phyloP scores from a whole-genome alignment of 148 eudicot species.

The Vaccinium corymbosum region DNA sequence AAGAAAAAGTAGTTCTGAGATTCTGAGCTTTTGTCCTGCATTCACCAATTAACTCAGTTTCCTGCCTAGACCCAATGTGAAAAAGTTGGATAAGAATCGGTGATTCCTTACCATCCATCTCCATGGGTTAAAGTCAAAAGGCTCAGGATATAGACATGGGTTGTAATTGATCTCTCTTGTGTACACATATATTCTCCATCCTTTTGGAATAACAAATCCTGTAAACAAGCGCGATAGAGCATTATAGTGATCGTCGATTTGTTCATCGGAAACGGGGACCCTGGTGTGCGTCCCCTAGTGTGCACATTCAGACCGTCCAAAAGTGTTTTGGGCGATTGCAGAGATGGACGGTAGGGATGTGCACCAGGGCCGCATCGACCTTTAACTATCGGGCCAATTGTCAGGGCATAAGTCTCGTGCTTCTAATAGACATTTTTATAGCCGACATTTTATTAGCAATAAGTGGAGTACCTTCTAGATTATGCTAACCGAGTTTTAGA shows the following conservation, averaged over 20 bases:
- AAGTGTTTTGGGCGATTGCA: too few relatives aligned
- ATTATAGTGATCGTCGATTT: background rate
- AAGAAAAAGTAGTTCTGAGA: constrained; percentile 59
- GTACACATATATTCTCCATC: constrained; percentile 97
- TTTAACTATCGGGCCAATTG: too few relatives aligned
- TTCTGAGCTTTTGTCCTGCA: constrained; percentile 70
- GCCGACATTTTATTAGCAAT: background rate
- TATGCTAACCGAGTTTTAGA: background rate
- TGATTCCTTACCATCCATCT: constrained; percentile 80
- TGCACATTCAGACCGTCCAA: too few relatives aligned
- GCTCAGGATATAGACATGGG: constrained; percentile 72
- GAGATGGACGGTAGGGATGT: too few relatives aligned
- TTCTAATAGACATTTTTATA: background rate
- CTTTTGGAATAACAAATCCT: constrained; percentile 84
- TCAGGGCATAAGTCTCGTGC: background rate
- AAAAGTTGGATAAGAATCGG: background rate
- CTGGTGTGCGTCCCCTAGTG: too few relatives aligned
- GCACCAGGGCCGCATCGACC: too few relatives aligned
- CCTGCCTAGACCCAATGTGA: too few relatives aligned
- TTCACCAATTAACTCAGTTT: background rate
- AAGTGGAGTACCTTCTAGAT: background rate
- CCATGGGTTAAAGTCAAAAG: constrained; percentile 87
- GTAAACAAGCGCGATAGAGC: constrained; percentile 21
- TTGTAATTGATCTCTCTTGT: constrained; percentile 91
- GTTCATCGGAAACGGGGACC: too few relatives aligned